Base-by-base conservation (phyloP, 768 basidiomycete species). In the Psilocybe subaeruginosa region DNA sequence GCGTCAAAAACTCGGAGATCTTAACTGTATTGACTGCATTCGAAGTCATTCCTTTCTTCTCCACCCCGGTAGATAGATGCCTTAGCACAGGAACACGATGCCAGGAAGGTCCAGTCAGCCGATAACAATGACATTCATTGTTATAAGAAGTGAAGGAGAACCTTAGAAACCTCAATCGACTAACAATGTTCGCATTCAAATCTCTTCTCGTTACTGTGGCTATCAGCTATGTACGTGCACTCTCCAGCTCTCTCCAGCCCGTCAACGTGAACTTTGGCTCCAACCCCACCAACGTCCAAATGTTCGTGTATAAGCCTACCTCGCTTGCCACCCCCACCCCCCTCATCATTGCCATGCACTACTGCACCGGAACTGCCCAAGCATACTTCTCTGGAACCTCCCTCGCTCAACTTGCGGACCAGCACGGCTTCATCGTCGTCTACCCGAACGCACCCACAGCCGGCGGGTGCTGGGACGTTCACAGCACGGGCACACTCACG, bases 391-490 rank as follows among this genome's bases (percentile, higher is more conserved):
- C 66, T 2, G 78, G 81, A 27, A 81, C 81, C 1, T 74, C 75
- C 39, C 84, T 78, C 11, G 33, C 33, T 35, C 33, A 35, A 35
- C 33, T 35, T 11, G 33, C 33, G 7, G 33, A 35, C 11, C 71
- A 73, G 46, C 67, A 80, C 57, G 83, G 82, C 1, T 85, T 77
- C 74, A 75, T 85, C 61, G 81, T 85, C 46, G 74, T 85, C 62
- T 85, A 78, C 66, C 80, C 79, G 27, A 70, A 76, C 56, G 76
- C 80, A 3, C 77, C 78, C 8, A 67, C 73, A 43, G 56, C 66
- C 6, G 80, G 80, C n/a, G 76, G 74, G 55, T 85, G 83, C 73
- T 85, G 81, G 80, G 84, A 85, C 63, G 82, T 85, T 29, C 71
- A 75, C 62, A 75, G 79, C 16, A 75, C 66, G 56, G 78, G 71